These are phyloP conservation scores for Ensete ventricosum DNA, from an alignment of 176 grass and related monocot species.

Conservation along the genomic window DNA sequence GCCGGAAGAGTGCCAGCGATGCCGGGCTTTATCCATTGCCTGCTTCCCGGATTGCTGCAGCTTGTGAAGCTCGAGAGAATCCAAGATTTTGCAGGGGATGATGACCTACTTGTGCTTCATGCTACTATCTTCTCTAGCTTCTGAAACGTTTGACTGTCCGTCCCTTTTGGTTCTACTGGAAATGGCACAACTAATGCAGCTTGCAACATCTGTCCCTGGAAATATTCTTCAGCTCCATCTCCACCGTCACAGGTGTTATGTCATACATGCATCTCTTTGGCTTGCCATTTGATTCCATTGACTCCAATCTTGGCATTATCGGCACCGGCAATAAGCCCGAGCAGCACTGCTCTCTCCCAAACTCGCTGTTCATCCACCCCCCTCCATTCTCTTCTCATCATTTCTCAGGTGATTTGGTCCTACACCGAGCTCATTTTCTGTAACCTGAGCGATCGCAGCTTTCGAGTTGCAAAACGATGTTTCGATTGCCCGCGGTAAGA, in stretches of 20 bases:
- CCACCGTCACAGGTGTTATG: no score
- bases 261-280: no score
- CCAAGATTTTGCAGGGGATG: slow-evolving; percentile 54
- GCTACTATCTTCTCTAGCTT: neutral
- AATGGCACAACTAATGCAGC: no score
- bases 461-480: no score
- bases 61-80: slow-evolving; percentile 29
- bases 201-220: no score
- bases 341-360: no score
- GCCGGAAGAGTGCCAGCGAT: slow-evolving; percentile 51
- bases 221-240: no score
- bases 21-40: slow-evolving; percentile 41
- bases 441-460: no score
- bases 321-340: no score
- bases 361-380: no score
- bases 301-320: neutral
- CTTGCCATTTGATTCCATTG: neutral
- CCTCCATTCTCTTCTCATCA: neutral
- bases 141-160: neutral
- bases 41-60: slow-evolving; percentile 28
- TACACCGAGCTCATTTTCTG: no score
- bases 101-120: neutral
- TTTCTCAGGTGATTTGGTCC: neutral
- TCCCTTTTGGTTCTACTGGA: neutral
- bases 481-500: no score